These are phyloP conservation scores for Neonectria hederae DNA, from an alignment of 2,329 filamentous ascomycete genomes.

Conservation along the genomic window DNA sequence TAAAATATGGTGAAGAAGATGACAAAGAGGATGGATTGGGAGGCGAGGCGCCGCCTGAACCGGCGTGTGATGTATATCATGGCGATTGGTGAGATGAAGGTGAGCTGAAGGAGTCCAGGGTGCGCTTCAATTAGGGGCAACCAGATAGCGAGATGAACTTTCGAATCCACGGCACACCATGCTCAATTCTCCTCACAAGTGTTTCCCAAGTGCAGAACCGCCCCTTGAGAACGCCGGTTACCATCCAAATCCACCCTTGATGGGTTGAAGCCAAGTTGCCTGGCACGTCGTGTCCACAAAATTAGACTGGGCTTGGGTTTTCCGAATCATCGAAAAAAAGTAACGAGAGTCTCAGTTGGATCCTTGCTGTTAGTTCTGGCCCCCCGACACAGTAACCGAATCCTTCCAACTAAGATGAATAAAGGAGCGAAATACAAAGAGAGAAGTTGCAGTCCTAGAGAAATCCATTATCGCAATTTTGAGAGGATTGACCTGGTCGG, in stretches of 20 bases:
- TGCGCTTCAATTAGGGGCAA: neutral
- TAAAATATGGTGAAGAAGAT: constrained; percentile 41
- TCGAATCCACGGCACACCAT: constrained; percentile 3
- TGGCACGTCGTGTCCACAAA: neutral
- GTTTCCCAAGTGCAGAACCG: neutral
- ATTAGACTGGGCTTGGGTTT: neutral
- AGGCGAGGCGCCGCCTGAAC: constrained; percentile 42
- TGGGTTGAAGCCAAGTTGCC: neutral
- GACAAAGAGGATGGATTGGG: constrained; percentile 35
- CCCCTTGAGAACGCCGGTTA: neutral
- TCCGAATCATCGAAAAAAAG: neutral
- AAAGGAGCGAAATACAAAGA: neutral
- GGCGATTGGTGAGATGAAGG: constrained; percentile 11
- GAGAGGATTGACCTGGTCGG: neutral
- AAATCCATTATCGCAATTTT: neutral
- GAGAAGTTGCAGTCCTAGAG: neutral
- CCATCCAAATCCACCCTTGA: neutral
- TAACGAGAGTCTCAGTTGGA: neutral
- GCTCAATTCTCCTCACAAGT: neutral
- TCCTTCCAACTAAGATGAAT: neutral
- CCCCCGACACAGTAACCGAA: neutral
- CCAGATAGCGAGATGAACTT: neutral
- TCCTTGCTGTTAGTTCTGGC: neutral
- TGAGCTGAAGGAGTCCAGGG: constrained; percentile 2
- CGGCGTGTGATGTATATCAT: constrained; percentile 43